Evolutionary conservation across 1,284 basidiomycete species (phyloP).

Genomic region (Sphaerobolus stellatus): DNA sequence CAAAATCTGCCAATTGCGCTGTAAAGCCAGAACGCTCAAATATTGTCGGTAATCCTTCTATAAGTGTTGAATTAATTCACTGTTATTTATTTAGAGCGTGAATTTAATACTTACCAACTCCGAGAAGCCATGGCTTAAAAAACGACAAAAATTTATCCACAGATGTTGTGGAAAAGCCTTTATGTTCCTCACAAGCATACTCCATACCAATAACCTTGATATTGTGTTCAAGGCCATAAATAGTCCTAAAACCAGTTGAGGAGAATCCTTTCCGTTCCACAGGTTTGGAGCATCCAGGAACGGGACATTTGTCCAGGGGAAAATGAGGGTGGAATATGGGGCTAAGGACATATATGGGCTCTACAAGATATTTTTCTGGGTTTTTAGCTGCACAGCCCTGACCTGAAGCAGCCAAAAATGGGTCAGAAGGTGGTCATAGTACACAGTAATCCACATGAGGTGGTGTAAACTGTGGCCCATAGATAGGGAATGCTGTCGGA

Average conservation of each 20-base stretch:
- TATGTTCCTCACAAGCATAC: neutral
- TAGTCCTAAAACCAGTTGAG: neutral
- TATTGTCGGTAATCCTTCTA: neutral
- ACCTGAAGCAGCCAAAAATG: neutral
- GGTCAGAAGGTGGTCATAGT: neutral
- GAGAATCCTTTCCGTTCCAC: neutral
- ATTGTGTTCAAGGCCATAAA: conserved; percentile 1
- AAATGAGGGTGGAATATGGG: neutral
- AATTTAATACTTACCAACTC: too few species aligned
- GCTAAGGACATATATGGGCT: neutral
- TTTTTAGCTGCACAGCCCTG: neutral
- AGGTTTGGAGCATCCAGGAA: neutral
- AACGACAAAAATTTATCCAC: neutral
- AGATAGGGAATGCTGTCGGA: neutral
- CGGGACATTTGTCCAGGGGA: neutral
- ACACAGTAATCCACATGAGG: neutral
- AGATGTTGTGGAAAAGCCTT: neutral
- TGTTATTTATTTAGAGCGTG: too few species aligned
- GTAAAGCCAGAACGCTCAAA: neutral
- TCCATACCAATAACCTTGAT: conserved; percentile 5
- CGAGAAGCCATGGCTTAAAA: neutral
- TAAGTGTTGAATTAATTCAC: too few species aligned
- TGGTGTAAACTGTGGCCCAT: conserved; percentile 1
- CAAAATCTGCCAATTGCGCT: neutral
- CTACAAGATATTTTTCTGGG: neutral